phyloP scores from a whole-genome alignment of 495 filamentous ascomycete genomes.

The Ascobolus immersus region DNA sequence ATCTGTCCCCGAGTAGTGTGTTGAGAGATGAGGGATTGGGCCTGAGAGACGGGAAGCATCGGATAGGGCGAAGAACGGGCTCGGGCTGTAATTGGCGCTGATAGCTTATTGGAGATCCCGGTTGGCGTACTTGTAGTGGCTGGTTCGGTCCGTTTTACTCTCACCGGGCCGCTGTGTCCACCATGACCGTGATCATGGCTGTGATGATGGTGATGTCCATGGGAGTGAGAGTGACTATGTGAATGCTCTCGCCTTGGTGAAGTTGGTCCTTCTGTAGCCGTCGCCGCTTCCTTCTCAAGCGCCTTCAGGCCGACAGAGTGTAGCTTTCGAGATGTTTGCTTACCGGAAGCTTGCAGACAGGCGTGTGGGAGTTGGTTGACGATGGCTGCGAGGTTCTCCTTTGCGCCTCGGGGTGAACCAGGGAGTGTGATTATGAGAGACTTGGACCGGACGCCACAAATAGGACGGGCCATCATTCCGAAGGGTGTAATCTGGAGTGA shows the following conservation, averaged over 20 bases:
- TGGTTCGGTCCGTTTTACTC: no score
- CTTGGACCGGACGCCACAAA: conserved; percentile 65
- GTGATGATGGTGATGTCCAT: conserved; percentile 31
- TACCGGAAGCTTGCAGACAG: conserved; percentile 61
- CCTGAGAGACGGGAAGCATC: conserved; percentile 66
- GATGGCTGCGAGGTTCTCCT: conserved; percentile 80
- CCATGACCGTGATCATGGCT: conserved; percentile 33
- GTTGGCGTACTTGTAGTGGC: no score
- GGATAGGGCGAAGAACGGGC: conserved; percentile 74
- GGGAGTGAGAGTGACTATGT: conserved; percentile 21
- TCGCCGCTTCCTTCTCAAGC: conserved; percentile 60
- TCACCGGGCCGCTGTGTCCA: no score
- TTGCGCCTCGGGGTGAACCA: conserved; percentile 88
- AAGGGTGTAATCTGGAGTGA: conserved; percentile 77
- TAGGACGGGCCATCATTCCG: conserved; percentile 89
- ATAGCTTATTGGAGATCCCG: conserved; percentile 52
- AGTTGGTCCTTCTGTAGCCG: conserved; percentile 15
- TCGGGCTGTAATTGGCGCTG: conserved; percentile 46
- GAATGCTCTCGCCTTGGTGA: conserved; percentile 9
- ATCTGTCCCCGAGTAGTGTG: conserved; percentile 30
- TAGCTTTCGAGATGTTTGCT: conserved; percentile 45
- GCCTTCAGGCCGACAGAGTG: conserved; percentile 61
- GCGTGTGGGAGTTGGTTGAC: conserved; percentile 80
- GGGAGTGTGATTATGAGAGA: conserved; percentile 76
- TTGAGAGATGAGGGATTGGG: conserved; percentile 41